Base-by-base conservation (phyloP, 169 alveolate genomes). In the Cryptosporidium bovis region DNA sequence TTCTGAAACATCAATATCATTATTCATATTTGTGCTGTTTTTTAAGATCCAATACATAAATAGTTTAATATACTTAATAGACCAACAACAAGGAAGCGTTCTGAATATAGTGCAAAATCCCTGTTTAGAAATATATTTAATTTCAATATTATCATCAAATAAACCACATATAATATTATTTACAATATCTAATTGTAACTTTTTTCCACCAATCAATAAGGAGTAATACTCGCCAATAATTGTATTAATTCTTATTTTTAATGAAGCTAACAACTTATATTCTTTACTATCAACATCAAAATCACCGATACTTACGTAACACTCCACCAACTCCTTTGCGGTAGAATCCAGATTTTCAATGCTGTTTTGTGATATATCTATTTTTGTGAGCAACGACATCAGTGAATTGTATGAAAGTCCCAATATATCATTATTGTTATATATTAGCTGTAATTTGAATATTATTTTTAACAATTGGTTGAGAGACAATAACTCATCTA, bases 201-300 rank as follows among this genome's bases (percentile, higher is more conserved):
- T 18, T 12, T 51, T 60, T 16, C 64, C 64, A 31, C 33, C 40
- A 16, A 77, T 18, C 18, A 60, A 24, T 13, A 66, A 53, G 15
- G 87, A 36, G 36, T 77, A 77, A 29, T 40, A 77, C 36, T 77
- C 87, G 3, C 77, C 87, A 24, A 77, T 40, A 4, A 77, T 77
- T 20, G 87, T 77, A 46, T 60, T 60, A 10, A 77, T 62, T 46
- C 87, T 77, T 20, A 77, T 60, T 29, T 15, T 34, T 62, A 33
- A 6, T 62, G 33, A 20, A 3, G 7, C 33, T 33, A 33, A 24
- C 33, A 27, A 15, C 33, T 62, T 69, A 69, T 24, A 31, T 31
- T 51, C 34, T 3, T 69, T 20, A 15, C 56, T 67, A 27, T 44
- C 27, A 0, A 5, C 20, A 31, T 56, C 67, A 24, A 56, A 20